Evolutionary conservation across 2,329 filamentous ascomycete genomes (phyloP), one percentile per base, ranked within the genome.

Genomic region (Rachicladosporium sp.): DNA sequence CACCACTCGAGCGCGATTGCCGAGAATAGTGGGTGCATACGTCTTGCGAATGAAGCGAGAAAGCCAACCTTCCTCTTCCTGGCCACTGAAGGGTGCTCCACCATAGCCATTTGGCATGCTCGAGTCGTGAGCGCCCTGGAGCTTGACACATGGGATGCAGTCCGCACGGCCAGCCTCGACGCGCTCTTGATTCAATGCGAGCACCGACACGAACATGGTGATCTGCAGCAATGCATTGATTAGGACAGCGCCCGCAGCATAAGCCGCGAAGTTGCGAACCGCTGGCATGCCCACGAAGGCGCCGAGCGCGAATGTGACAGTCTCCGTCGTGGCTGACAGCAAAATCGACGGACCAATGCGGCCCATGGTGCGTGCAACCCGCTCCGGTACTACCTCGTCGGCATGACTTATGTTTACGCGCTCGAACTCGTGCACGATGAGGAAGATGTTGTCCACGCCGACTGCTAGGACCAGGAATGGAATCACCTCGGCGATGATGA

Each of bases 401-500:
- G 88, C 86, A 53, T 94, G 83, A 59, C 82, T 93, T 50, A 87
- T 66, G 54, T 98, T 98, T 57, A 95, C 83, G 23, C 91, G 76
- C 58, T 98, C 91, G 43, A 98, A 93, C 61, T 98, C 91, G 61
- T 98, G 91, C 1, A 98, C 91, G 43, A 98, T 94, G 41, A 98
- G 68, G 65, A 98, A 98, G 53, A 98, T 96, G 56, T 98, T 98
- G 70, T 98, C 91, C 2, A 98, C 93, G 34, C 91, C 91, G 21
- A 98, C 88, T 9, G 91, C 91, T 12, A 98, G 68, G 7, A 98
- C 89, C 47, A 98, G 80, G 62, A 98, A 98, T 0, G 91, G 91
- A 48, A 98, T 98, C 45, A 98, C 91, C 57, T 98, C 91, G 4
- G 93, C 89, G 45, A 98, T 98, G 54, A 98, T 98, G 49, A 98